phyloP scores from a whole-genome alignment of 371 early-diverging fungal species.

The Lichtheimia ornata region DNA sequence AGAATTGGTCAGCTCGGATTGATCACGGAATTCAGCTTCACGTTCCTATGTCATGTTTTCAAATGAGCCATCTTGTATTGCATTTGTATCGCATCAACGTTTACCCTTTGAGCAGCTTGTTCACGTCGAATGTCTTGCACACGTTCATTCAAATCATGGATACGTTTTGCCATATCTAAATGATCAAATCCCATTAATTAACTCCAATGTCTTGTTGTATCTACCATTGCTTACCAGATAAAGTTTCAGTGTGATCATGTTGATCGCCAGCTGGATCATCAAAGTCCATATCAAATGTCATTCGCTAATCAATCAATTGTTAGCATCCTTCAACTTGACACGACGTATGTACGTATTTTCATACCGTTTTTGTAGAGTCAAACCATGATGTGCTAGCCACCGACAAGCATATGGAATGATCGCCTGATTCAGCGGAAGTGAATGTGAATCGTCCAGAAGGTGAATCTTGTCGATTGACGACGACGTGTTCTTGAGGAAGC shows the following conservation, averaged over 20 bases:
- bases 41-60: slow-evolving; percentile 60
- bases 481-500: slow-evolving; percentile 53
- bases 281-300: slow-evolving; percentile 75
- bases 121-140: slow-evolving; percentile 85
- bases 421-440: slow-evolving; percentile 83
- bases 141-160: slow-evolving; percentile 81
- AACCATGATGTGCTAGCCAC: slow-evolving; percentile 67
- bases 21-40: slow-evolving; percentile 87
- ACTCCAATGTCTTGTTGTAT: not conserved
- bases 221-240: slow-evolving; percentile 47
- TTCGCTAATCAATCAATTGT: slow-evolving; percentile 26
- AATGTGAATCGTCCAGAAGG: slow-evolving; percentile 83
- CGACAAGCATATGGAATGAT: slow-evolving; percentile 86
- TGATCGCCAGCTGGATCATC: slow-evolving; percentile 66
- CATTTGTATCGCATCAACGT: slow-evolving; percentile 17
- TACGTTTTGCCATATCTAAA: slow-evolving; percentile 66
- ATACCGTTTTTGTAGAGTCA: slow-evolving; percentile 52
- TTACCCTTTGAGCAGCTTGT: slow-evolving; percentile 86
- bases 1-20: slow-evolving; percentile 80
- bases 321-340: not conserved
- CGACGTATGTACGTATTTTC: not conserved
- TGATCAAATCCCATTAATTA: not conserved
- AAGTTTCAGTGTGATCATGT: slow-evolving; percentile 59
- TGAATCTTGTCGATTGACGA: slow-evolving; percentile 75
- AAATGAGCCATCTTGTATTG: not conserved